phyloP scores from a whole-genome alignment of 2,329 filamentous ascomycete genomes.

The Bipolaris gigantea region DNA sequence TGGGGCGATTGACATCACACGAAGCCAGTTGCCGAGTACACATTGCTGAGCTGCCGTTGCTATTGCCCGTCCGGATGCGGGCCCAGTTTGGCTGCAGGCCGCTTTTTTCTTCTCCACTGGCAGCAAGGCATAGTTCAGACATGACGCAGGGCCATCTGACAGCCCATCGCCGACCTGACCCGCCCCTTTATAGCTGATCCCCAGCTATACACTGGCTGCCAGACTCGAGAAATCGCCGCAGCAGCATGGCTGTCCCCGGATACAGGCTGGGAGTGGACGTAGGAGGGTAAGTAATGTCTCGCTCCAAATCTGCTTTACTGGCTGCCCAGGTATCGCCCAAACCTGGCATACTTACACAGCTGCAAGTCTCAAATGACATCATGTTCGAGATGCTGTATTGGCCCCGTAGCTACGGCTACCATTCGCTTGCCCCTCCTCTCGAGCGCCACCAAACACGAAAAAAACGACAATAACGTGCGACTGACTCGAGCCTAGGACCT shows the following conservation, averaged over 20 bases:
- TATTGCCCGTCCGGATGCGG: slow-evolving; percentile 1
- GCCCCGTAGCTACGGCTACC: not conserved
- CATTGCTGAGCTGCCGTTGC: not conserved
- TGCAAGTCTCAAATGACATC: not conserved
- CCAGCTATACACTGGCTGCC: not conserved
- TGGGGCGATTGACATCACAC: slow-evolving; percentile 1
- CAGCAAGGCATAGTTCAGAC: slow-evolving; percentile 13
- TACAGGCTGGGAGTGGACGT: slow-evolving; percentile 42
- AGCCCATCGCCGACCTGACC: not conserved
- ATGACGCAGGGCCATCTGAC: slow-evolving; percentile 12
- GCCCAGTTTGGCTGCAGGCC: slow-evolving; percentile 7
- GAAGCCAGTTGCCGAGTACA: not conserved
- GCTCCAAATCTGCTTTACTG: not conserved
- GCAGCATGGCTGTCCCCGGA: slow-evolving; percentile 17
- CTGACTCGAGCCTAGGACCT: slow-evolving; percentile 43
- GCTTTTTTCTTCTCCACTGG: not conserved
- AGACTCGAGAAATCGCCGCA: not conserved
- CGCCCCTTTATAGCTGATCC: not conserved
- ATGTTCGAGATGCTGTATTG: not conserved
- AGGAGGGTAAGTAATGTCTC: slow-evolving; percentile 33
- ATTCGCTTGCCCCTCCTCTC: not conserved
- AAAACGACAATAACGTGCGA: not conserved
- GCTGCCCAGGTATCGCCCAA: not conserved
- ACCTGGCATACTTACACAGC: not conserved
- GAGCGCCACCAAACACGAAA: not conserved